Base-by-base conservation (phyloP, 2,329 filamentous ascomycete genomes). In the Monilinia fructicola region DNA sequence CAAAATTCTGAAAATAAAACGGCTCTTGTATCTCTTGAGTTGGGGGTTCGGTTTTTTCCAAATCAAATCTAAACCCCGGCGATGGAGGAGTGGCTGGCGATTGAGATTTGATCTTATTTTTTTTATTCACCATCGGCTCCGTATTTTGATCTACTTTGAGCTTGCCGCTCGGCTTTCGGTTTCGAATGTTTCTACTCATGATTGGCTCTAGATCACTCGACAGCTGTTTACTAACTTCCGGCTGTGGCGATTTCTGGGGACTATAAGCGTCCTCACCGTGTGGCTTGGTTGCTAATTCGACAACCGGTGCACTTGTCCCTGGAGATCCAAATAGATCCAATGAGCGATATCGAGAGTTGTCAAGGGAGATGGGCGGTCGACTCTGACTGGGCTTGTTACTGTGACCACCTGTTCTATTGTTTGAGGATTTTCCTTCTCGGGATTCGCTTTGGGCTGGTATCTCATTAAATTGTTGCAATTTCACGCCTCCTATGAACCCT, bases 401-500 rank as follows among this genome's bases (percentile, higher is more conserved):
- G 50, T 48, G 35, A 7, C 54, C 31, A 18, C 6, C 35, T 23
- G 54, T 12, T 59, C 40, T 60, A 50, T 16, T 44, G 12, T 65
- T 58, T 26, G 52, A 26, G 16, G 35, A 44, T 54, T 60, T 65
- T 26, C 28, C 38, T 10, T 52, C 55, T n/a, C 54, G 53, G 21
- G 18, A 67, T 21, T 50, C 67, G 10, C 73, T 67, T 59, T 73
- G 71, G 11, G 67, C 54, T 38, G 65, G 54, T n/a, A 64, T 67
- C 52, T 74, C 71, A 55, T 72, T 69, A 9, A 69, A 71, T 38
- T 73, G 68, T 54, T 72, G 70, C 2, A 76, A 69, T 61, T 75
- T 77, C 12, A 76, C 52, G 35, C 75, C 75, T 23, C 74, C 75
- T 53, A 76, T 74, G 50, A 77, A 77, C 9, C 70, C 72, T 2